Evolutionary conservation across 495 filamentous ascomycete genomes (phyloP).

Genomic region (Xylaria bambusicola): DNA sequence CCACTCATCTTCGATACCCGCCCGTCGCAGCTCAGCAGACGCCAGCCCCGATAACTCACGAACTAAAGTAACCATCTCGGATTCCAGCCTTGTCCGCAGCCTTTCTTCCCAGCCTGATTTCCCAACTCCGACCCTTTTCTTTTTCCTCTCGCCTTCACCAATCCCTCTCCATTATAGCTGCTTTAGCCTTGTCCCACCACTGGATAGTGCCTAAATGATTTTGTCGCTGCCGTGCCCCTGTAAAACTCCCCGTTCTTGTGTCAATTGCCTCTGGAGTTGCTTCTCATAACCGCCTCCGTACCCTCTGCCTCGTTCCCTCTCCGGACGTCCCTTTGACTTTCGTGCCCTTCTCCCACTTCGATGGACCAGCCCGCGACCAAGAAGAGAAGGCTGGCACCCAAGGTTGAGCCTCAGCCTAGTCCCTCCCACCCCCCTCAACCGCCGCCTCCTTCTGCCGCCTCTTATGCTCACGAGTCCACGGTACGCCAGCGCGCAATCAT

Average conservation of each 20-base stretch:
- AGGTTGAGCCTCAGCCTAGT: conserved; percentile 37
- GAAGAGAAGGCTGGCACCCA: conserved; percentile 40
- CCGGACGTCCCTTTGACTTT: background rate
- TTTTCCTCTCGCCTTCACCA: conserved; percentile 21
- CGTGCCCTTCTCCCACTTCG: conserved; percentile 8
- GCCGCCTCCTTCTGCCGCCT: conserved; percentile 6
- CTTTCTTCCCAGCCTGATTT: conserved; percentile 33
- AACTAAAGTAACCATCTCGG: conserved; percentile 17
- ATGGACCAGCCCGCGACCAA: conserved; percentile 40
- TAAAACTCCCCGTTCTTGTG: conserved; percentile 11
- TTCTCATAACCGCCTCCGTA: background rate
- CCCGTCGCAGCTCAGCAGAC: background rate
- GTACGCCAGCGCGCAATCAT: conserved; percentile 30
- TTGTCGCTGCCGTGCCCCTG: conserved; percentile 13
- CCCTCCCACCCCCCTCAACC: conserved; percentile 26
- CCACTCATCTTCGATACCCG: conserved; percentile 7
- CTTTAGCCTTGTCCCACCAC: conserved; percentile 7
- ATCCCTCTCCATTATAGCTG: background rate
- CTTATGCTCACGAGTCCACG: conserved; percentile 30
- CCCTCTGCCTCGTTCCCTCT: background rate
- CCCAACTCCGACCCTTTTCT: conserved; percentile 24
- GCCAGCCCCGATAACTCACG: conserved; percentile 14
- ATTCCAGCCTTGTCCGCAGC: conserved; percentile 33
- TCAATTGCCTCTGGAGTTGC: conserved; percentile 19
- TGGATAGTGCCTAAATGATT: conserved; percentile 21